Conservation (phyloP, 2,329 filamentous ascomycete genomes). For the Trichophyton schoenleinii region DNA sequence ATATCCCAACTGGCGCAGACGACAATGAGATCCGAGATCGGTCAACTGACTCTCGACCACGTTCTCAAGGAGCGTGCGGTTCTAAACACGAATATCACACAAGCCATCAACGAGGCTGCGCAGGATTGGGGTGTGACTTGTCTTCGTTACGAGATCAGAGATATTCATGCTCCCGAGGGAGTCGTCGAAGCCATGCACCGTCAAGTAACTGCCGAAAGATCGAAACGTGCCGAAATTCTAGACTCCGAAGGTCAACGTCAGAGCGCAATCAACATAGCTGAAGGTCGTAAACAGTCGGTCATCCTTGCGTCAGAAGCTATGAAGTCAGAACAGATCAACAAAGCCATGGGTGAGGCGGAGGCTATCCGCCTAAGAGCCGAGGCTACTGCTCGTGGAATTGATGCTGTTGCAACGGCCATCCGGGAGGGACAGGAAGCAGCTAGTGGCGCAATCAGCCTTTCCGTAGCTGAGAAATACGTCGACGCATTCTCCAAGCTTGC, state of each 20-base stretch:
- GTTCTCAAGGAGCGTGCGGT: constrained; percentile 93
- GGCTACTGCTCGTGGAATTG: constrained; percentile 79
- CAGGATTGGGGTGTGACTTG: constrained; percentile 95
- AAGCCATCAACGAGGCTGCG: constrained; percentile 94
- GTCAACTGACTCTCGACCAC: constrained; percentile 89
- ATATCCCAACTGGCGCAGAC: constrained; percentile 97
- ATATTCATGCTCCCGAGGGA: constrained; percentile 87
- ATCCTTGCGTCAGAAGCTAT: constrained; percentile 91
- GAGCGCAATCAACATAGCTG: constrained; percentile 96
- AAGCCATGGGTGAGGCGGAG: constrained; percentile 82
- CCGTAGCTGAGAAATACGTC: constrained; percentile 94
- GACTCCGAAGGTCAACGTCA: constrained; percentile 95
- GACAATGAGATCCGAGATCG: constrained; percentile 97
- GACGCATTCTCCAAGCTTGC: constrained; percentile 86
- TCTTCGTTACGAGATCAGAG: constrained; percentile 91
- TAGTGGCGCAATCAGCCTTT: constrained; percentile 71
- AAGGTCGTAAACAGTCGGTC: constrained; percentile 92
- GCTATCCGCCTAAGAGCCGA: constrained; percentile 76
- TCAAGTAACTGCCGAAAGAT: constrained; percentile 92
- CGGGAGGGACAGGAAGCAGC: constrained; percentile 60
- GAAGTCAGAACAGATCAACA: constrained; percentile 83
- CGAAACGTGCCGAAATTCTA: constrained; percentile 93
- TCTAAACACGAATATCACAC: constrained; percentile 96
- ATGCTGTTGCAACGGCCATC: constrained; percentile 68
- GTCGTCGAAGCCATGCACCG: constrained; percentile 98